Percentiles rank a stretch among this genome's conserved stretches.
These are phyloP conservation scores for Adansonia digitata DNA, from an alignment of 345 rosid species.

Conservation along the genomic window DNA sequence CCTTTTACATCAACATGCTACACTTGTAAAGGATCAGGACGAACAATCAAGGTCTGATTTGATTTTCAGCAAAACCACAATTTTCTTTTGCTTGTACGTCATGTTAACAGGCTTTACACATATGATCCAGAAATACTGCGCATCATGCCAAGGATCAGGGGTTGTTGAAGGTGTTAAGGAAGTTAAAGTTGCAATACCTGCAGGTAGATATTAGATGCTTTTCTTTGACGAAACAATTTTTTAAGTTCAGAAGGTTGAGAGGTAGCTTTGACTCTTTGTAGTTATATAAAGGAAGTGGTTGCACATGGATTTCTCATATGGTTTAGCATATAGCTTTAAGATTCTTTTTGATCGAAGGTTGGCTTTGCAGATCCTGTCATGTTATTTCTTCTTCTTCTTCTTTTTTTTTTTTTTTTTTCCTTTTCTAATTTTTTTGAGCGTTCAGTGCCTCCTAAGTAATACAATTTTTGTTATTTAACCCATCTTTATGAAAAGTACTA, in stretches of 20 bases:
- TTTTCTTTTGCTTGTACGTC: neutral
- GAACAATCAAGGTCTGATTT: slow-evolving; percentile 55
- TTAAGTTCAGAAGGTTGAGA: neutral
- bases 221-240: slow-evolving; percentile 8
- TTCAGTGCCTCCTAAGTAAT: neutral
- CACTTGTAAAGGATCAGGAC: slow-evolving; percentile 71
- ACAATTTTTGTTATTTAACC: neutral
- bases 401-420: no score
- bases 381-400: no score
- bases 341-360: neutral
- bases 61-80: slow-evolving; percentile 3
- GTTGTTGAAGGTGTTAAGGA: slow-evolving; percentile 69
- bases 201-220: slow-evolving; percentile 45
- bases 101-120: slow-evolving; percentile 1
- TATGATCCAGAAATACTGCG: slow-evolving; percentile 59
- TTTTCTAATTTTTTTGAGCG: neutral
- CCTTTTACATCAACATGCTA: slow-evolving; percentile 83
- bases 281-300: slow-evolving; percentile 11
- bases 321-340: slow-evolving; percentile 4
- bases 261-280: slow-evolving; percentile 8
- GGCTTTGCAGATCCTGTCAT: neutral
- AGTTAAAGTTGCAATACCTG: slow-evolving; percentile 65
- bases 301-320: slow-evolving; percentile 1
- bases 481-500: neutral
- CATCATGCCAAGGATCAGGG: slow-evolving; percentile 73